Evolutionary conservation across 345 rosid genomes (phyloP).

Genomic region (Theobroma cacao): DNA sequence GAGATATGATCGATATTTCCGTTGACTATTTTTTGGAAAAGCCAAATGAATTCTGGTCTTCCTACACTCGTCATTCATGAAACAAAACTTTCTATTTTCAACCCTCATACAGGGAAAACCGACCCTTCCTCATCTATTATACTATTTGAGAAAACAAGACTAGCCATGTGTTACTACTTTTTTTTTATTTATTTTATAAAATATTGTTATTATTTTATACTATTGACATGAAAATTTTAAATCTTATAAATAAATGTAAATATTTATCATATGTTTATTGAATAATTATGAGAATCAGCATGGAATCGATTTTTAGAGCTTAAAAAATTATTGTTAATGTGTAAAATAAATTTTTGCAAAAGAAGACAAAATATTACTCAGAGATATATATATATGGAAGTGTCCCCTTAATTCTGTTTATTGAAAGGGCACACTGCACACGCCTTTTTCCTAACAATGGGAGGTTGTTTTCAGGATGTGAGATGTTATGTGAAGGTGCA

Average conservation of each 20-base stretch:
- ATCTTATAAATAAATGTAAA: too few relatives aligned
- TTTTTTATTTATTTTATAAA: too few relatives aligned
- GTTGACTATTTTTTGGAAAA: neutral
- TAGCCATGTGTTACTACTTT: too few relatives aligned
- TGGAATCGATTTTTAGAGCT: too few relatives aligned
- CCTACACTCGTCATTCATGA: neutral
- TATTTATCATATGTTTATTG: too few relatives aligned
- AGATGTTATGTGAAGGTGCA: neutral
- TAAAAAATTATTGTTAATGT: too few relatives aligned
- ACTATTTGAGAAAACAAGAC: too few relatives aligned
- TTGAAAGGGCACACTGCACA: neutral
- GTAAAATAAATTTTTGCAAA: neutral
- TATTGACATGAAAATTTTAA: too few relatives aligned
- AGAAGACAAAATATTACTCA: neutral
- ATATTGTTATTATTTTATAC: too few relatives aligned
- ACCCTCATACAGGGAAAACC: neutral
- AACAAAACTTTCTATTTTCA: neutral
- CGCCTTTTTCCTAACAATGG: neutral
- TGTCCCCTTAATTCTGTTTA: neutral
- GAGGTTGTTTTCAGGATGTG: neutral
- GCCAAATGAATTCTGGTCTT: neutral
- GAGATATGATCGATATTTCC: neutral
- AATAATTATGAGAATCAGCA: too few relatives aligned
- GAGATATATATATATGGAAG: neutral
- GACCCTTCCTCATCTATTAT: neutral